A percentile compares a stretch with the other conserved stretches of the same genome.
These are phyloP conservation scores for Gaertneriomyces semiglobifer DNA, from an alignment of 192 early-diverging fungal genomes.

Conservation along the genomic window DNA sequence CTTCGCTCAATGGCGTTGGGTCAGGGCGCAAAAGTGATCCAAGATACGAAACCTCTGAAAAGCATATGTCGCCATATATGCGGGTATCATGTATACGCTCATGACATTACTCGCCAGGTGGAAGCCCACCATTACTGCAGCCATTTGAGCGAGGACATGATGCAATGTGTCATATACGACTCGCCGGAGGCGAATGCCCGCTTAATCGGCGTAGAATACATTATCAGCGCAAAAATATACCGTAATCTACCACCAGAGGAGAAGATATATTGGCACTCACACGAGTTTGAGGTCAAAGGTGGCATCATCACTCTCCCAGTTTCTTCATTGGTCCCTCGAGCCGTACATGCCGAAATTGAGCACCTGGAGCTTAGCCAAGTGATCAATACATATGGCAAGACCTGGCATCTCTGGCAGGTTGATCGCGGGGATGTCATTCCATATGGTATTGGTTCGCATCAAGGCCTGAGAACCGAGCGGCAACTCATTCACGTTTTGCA, in stretches of 20 bases:
- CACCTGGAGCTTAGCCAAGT: constrained; percentile 28
- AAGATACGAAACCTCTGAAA: constrained; percentile 39
- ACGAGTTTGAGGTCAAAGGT: constrained; percentile 51
- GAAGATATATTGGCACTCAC: constrained; percentile 59
- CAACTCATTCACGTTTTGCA: neutral
- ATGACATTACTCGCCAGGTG: constrained; percentile 46
- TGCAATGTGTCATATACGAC: constrained; percentile 59
- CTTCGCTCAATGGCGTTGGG: neutral
- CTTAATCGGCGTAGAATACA: constrained; percentile 58
- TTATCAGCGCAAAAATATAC: constrained; percentile 54
- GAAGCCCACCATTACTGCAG: constrained; percentile 54
- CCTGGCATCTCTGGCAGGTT: constrained; percentile 49
- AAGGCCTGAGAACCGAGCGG: neutral
- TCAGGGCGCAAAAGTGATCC: constrained; percentile 11
- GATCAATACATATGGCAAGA: constrained; percentile 49
- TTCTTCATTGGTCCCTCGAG: constrained; percentile 31
- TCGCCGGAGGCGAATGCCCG: constrained; percentile 34
- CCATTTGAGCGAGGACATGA: constrained; percentile 46
- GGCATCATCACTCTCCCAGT: constrained; percentile 39
- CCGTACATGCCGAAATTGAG: constrained; percentile 31
- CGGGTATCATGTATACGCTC: constrained; percentile 44
- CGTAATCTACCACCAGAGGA: constrained; percentile 39
- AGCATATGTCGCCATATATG: constrained; percentile 42
- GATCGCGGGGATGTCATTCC: constrained; percentile 45
- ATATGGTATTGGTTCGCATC: constrained; percentile 16